Evolutionary conservation across 1,284 basidiomycete genomes (phyloP), one percentile per base, ranked within the genome.

Genomic region (Ustilago esculenta): DNA sequence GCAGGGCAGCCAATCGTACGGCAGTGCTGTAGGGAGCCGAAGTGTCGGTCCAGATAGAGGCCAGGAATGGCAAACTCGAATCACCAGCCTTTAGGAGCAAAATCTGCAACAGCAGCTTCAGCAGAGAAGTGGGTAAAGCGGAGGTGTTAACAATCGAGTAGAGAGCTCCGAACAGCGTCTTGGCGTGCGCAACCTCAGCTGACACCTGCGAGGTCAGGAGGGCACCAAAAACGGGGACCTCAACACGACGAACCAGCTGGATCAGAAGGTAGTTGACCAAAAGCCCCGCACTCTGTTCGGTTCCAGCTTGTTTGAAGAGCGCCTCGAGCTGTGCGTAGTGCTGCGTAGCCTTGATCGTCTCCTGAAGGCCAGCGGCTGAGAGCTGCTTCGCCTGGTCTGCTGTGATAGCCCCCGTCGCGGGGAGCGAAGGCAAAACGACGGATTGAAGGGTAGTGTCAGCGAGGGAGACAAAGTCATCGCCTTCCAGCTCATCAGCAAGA

Each of bases 51-150:
- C 90, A 91, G 29, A 90, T 69, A 6, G 90, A 86, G 14, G 88
- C 86, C 18, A 98, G 87, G 85, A 98, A 94, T 1, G 89, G 84
- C n/a, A 97, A 84, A 0, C 89, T 85, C 50, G 89, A 89, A 18
- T 90, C 87, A 49, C 87, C 87, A 4, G 94, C 84, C 51, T 85
- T 87, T 39, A 86, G 83, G 76, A 97, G 91, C 0, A 96, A 82
- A 20, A 44, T 45, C 23, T 46, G 49, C 30, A 64, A 47, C 18
- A 79, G 61, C 17, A 60, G 35, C 1, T 53, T 63, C 20, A 63
- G 34, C 29, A 70, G 37, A 14, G 50, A 24, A 1, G 52, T 41
- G 1, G 42, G 55, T 9, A 55, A 43, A 23, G 55, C 55, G 14
- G 45, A 46, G 24, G 60, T 50, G 46, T 66, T 74, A 57, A 63